These are phyloP conservation scores for Barnettozyma populi DNA, from an alignment of 805 yeast genomes.

Conservation along the genomic window DNA sequence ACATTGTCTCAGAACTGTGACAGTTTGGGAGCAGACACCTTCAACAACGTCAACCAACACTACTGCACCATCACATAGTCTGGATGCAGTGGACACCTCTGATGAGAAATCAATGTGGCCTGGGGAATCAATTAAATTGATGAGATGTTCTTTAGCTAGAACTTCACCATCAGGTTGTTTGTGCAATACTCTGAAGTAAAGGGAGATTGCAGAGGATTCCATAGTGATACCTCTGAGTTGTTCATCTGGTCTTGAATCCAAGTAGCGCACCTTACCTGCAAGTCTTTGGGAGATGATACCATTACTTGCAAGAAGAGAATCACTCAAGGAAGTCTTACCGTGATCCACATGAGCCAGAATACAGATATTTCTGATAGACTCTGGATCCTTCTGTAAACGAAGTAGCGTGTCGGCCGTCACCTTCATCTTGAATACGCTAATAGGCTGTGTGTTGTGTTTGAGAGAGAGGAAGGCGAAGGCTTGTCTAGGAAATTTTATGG, in stretches of 20 bases:
- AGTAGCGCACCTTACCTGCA: constrained; percentile 91
- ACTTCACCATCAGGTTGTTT: constrained; percentile 34
- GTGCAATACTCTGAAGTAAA: constrained; percentile 73
- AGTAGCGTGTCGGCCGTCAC: constrained; percentile 60
- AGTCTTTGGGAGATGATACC: constrained; percentile 92
- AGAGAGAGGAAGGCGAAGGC: background rate
- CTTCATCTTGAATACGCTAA: constrained; percentile 32
- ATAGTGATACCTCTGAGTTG: constrained; percentile 95
- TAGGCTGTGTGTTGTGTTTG: background rate
- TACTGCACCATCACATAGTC: constrained; percentile 95
- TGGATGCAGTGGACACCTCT: constrained; percentile 93
- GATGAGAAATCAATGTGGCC: constrained; percentile 98
- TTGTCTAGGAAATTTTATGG: background rate
- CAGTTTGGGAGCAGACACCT: constrained; percentile 97
- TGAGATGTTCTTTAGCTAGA: constrained; percentile 68
- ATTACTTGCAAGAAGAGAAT: constrained; percentile 86
- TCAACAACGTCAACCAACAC: constrained; percentile 95
- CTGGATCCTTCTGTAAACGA: constrained; percentile 63
- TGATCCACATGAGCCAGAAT: constrained; percentile 98
- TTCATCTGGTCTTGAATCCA: constrained; percentile 94
- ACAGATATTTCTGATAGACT: constrained; percentile 80
- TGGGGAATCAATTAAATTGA: constrained; percentile 94
- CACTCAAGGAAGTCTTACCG: constrained; percentile 94
- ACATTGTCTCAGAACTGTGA: constrained; percentile 89
- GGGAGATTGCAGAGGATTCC: constrained; percentile 93